Evolutionary conservation across 176 grass and related monocot genomes (phyloP).

Genomic region (Pontederia paniculata): DNA sequence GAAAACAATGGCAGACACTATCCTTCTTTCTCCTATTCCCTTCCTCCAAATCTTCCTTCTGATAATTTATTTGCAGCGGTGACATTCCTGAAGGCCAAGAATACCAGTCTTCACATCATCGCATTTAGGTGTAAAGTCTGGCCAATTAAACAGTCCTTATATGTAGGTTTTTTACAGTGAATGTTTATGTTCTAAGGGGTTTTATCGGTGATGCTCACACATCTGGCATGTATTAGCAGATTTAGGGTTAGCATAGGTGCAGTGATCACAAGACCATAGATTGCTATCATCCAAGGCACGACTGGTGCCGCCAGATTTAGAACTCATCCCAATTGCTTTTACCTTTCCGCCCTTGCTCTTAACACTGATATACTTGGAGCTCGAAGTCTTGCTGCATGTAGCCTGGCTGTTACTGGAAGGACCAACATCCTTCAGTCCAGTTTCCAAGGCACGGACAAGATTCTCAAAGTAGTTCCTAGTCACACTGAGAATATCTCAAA

Average conservation of each 20-base stretch:
- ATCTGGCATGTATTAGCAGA: conserved; percentile 49
- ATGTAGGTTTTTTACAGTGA: conserved; percentile 4
- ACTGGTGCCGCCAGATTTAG: conserved; percentile 39
- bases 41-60: no score
- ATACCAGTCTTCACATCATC: no score
- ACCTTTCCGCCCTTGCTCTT: conserved; percentile 76
- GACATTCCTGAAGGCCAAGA: no score
- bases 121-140: no score
- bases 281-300: conserved; percentile 53
- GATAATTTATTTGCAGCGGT: no score
- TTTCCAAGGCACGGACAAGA: conserved; percentile 86
- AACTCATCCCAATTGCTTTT: conserved; percentile 31
- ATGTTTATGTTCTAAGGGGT: background rate
- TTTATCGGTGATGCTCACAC: conserved; percentile 46
- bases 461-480: conserved; percentile 99
- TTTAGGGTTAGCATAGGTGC: conserved; percentile 70
- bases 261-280: conserved; percentile 78
- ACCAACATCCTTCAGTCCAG: conserved; percentile 88
- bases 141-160: no score
- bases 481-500: conserved; percentile 35
- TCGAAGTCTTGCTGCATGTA: conserved; percentile 53
- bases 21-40: no score
- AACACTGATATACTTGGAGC: conserved; percentile 47
- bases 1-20: no score
- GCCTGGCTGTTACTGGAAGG: conserved; percentile 63